A percentile compares a stretch with the other conserved stretches of the same genome.
Conservation (phyloP, 768 basidiomycete species). For the Panaeolus papilionaceus region DNA sequence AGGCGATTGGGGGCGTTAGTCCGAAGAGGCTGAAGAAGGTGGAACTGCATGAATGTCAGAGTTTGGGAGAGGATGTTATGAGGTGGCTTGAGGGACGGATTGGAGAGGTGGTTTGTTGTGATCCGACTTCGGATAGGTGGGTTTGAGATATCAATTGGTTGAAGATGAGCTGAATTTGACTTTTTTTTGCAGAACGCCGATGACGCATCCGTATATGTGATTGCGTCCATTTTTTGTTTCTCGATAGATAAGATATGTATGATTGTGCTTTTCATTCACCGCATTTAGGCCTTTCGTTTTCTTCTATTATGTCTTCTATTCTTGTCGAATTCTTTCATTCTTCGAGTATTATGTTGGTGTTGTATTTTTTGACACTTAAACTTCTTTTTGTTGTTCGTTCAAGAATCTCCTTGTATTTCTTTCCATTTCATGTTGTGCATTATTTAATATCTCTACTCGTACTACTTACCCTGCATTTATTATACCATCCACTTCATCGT, state of each 20-base stretch:
- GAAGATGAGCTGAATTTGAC: background rate
- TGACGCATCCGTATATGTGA: constrained; percentile 19
- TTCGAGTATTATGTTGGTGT: background rate
- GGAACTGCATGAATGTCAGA: constrained; percentile 72
- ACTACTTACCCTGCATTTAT: constrained; percentile 4
- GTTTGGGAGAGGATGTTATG: constrained; percentile 71
- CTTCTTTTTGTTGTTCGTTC: background rate
- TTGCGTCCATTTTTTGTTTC: background rate
- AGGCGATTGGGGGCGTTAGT: constrained; percentile 47
- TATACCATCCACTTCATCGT: background rate
- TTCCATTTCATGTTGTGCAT: background rate
- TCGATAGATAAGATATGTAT: background rate
- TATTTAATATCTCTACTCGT: background rate
- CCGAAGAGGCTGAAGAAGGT: constrained; percentile 61
- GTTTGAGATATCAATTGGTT: constrained; percentile 22
- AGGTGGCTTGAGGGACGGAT: constrained; percentile 70
- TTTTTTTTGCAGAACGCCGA: constrained; percentile 7
- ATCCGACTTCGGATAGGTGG: constrained; percentile 58
- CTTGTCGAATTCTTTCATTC: background rate
- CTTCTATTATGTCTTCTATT: background rate
- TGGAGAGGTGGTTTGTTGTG: constrained; percentile 66
- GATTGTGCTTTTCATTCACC: background rate
- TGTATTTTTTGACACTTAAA: background rate
- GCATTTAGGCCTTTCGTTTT: background rate
- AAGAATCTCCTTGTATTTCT: background rate